Evolutionary conservation across 441 rosid genomes (phyloP).

Genomic region (Croton laevigatus): DNA sequence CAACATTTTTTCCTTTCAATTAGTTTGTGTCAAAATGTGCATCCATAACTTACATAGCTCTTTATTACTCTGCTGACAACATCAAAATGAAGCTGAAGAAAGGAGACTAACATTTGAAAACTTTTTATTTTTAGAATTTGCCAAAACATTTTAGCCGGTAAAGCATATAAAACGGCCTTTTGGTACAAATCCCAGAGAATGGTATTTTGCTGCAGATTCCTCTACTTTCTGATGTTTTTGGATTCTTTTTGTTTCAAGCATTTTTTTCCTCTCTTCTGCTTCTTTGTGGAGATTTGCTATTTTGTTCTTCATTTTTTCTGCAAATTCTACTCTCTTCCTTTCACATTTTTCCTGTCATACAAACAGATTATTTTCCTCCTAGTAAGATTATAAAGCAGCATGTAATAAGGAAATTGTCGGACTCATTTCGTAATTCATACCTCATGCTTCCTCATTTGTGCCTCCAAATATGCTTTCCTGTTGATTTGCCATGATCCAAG

Average conservation of each 20-base stretch:
- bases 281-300: constrained; percentile 38
- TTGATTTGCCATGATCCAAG: constrained; percentile 50
- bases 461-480: constrained; percentile 45
- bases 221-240: constrained; percentile 36
- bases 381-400: not conserved
- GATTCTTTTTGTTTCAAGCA: constrained; percentile 32
- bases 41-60: not conserved
- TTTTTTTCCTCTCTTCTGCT: constrained; percentile 47
- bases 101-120: not conserved
- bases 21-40: not conserved
- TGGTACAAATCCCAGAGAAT: constrained; percentile 38
- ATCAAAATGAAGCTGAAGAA: constrained; percentile 2
- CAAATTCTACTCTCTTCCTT: constrained; percentile 47
- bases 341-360: constrained; percentile 33
- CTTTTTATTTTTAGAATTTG: not conserved
- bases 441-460: constrained; percentile 39
- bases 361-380: not conserved
- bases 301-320: constrained; percentile 46
- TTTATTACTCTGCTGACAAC: not conserved
- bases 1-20: not conserved
- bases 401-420: not conserved
- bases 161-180: constrained; percentile 43
- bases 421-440: constrained; percentile 30
- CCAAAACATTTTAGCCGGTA: constrained; percentile 16
- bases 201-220: constrained; percentile 45